Percentiles rank a stretch among this genome's conserved stretches.
Conservation (phyloP, 768 basidiomycete genomes). For the Lentinula sp. region DNA sequence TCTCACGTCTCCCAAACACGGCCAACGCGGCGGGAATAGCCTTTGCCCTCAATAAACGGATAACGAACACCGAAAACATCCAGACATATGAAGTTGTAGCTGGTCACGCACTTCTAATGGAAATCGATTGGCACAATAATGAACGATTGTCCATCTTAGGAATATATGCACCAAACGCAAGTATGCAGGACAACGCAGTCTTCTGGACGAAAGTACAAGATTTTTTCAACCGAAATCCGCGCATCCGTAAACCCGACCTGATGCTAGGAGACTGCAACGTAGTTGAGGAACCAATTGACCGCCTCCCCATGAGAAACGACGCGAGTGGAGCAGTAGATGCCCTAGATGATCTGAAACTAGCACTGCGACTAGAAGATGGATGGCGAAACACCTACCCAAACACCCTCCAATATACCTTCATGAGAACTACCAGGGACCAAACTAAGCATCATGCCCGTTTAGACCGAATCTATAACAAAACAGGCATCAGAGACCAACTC, state of each 20-base stretch:
- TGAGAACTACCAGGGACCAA: constrained; percentile 7
- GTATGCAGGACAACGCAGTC: constrained; percentile 13
- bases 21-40: constrained; percentile 10
- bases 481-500: background rate
- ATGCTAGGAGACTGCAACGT: constrained; percentile 38
- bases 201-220: constrained; percentile 22
- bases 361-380: constrained; percentile 20
- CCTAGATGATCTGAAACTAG: constrained; percentile 12
- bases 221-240: constrained; percentile 6
- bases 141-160: constrained; percentile 19
- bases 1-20: constrained; percentile 8
- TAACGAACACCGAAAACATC: constrained; percentile 12
- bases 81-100: constrained; percentile 14
- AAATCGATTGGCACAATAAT: constrained; percentile 14
- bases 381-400: constrained; percentile 23
- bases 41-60: constrained; percentile 25
- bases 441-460: constrained; percentile 19
- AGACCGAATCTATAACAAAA: constrained; percentile 27
- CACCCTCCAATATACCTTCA: constrained; percentile 20
- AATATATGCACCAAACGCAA: constrained; percentile 28
- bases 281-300: constrained; percentile 31
- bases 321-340: background rate
- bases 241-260: constrained; percentile 19
- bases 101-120: constrained; percentile 18
- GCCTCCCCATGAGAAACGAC: constrained; percentile 17